Evolutionary conservation across 495 filamentous ascomycete species (phyloP), one percentile per base, ranked within the genome.

Genomic region (Tuber magnatum): DNA sequence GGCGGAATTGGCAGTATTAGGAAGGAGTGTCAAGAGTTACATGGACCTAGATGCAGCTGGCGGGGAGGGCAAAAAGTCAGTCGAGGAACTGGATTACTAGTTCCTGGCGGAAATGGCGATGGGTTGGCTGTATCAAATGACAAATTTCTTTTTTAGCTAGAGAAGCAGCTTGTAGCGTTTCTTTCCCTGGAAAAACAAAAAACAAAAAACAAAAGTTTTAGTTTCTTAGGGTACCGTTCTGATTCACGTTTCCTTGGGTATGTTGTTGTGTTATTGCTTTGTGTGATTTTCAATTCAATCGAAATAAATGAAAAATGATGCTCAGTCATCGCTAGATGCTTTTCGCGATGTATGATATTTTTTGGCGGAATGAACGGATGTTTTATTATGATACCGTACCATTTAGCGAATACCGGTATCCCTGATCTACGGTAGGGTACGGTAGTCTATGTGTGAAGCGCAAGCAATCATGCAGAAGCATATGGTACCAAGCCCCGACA

Each of bases 11-110:
- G 90, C 94, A 1, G 92, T 97, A 3, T 91, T 94, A 77, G 95
- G 96, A 6, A 88, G 95, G 69, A 97, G 91, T 65, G 82, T 99
- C 46, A 97, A 95, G 87, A 96, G 92, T 83, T 99, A 99, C 83
- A 96, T 98, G 84, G 95, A 99, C 84, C 85, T 99, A 3, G 95
- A 99, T 85, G 94, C 95, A 24, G 87, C 88, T 43, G 86, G 86
- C 22, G 87, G 87, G 24, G 87, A 86, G 68, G 88, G 84, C 24
- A 87, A 87, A n/a, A 79, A 79, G 70, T 43, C 46, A 6, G 76
- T 79, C 39, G 82, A 82, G 41, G 89, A 90, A 82, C 82, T 91
- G 43, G 90, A 91, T 83, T 90, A 90, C 82, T 90, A 75, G 51
- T 41, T 18, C 44, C 69, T 48, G 39, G 51, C 24, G 70, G 22